These are phyloP conservation scores for Gloeophyllum trabeum DNA, from an alignment of 768 basidiomycete species.

Conservation along the genomic window DNA sequence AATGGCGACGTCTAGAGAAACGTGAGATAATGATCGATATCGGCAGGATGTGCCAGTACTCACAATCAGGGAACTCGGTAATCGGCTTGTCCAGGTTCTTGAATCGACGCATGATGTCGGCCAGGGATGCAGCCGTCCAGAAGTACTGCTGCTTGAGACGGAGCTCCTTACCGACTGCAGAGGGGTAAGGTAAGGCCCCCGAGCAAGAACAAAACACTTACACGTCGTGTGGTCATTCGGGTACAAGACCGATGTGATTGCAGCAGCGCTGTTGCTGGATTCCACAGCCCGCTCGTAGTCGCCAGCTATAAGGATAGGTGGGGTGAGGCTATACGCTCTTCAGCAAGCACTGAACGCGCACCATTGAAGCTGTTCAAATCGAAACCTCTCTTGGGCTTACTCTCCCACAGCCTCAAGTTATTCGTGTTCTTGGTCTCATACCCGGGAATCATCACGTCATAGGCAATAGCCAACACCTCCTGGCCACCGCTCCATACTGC, in stretches of 20 bases:
- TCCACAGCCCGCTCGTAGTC: constrained; percentile 88
- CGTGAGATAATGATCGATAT: not conserved
- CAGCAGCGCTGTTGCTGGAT: constrained; percentile 80
- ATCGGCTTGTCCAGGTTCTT: constrained; percentile 81
- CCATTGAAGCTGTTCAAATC: constrained; percentile 95
- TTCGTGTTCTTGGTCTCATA: constrained; percentile 79
- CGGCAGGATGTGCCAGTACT: constrained; percentile 12
- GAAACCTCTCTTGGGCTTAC: constrained; percentile 81
- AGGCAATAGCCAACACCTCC: constrained; percentile 88
- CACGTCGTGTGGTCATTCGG: constrained; percentile 82
- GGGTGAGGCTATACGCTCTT: not conserved
- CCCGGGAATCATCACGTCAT: constrained; percentile 92
- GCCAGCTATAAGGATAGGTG: constrained; percentile 44
- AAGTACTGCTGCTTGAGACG: constrained; percentile 97
- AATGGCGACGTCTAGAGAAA: constrained; percentile 61
- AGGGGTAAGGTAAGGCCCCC: constrained; percentile 1
- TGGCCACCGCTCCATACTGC: constrained; percentile 82
- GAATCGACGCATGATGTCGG: constrained; percentile 88
- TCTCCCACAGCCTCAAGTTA: constrained; percentile 81
- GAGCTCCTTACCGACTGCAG: constrained; percentile 73
- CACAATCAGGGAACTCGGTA: constrained; percentile 73
- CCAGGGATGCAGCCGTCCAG: constrained; percentile 82
- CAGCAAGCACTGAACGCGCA: constrained; percentile 17
- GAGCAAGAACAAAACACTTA: constrained; percentile 4
- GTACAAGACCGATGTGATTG: constrained; percentile 92